Evolutionary conservation across 345 rosid genomes (phyloP).

Genomic region (Syzygium oleosum): DNA sequence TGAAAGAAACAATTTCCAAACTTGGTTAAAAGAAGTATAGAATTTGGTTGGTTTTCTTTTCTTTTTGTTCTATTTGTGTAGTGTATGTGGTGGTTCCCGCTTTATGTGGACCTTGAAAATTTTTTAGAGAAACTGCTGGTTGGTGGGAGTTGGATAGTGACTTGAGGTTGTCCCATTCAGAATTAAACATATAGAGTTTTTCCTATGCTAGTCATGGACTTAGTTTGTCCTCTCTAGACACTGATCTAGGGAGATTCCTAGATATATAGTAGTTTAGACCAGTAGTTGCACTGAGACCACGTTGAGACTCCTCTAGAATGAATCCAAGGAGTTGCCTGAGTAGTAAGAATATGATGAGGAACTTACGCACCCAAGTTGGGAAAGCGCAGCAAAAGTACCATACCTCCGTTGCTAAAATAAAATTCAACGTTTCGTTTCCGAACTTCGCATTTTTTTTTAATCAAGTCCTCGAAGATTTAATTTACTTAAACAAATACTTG

Average conservation of each 20-base stretch:
- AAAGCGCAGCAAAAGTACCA: background rate
- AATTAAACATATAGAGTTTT: background rate
- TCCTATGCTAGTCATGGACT: background rate
- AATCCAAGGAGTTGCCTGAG: background rate
- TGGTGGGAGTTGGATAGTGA: background rate
- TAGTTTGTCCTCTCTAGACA: background rate
- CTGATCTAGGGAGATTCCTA: background rate
- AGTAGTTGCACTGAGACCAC: background rate
- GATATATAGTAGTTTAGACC: background rate
- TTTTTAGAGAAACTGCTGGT: background rate
- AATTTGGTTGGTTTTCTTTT: background rate
- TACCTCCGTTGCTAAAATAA: background rate
- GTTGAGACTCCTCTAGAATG: background rate
- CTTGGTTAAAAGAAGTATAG: background rate
- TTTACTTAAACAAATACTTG: background rate
- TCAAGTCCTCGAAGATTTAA: background rate
- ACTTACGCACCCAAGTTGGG: background rate
- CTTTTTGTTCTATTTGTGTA: background rate
- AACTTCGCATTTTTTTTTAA: background rate
- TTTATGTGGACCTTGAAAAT: background rate
- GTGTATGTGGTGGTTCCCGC: background rate
- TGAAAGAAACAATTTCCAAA: background rate
- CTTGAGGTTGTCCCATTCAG: background rate
- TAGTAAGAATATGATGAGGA: background rate
- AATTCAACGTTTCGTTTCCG: background rate